Percentiles rank a stretch among this genome's conserved stretches.
Conservation (phyloP, 2,329 filamentous ascomycete genomes). For the Lasiodiplodia gonubiensis region DNA sequence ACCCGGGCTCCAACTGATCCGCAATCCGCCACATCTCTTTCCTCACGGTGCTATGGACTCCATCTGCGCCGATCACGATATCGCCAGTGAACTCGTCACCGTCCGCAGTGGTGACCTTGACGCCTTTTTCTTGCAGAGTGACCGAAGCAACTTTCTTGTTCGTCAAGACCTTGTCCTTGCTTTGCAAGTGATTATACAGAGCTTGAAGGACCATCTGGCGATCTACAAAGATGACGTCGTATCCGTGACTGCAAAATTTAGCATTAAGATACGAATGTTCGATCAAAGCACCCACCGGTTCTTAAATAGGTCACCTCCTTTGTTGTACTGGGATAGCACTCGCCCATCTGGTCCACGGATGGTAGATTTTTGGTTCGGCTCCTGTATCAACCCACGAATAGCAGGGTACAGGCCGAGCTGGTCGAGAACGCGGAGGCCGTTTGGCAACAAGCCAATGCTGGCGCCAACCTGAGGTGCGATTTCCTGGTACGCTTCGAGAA, state of each 20-base stretch:
- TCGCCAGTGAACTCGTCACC: slow-evolving; percentile 7
- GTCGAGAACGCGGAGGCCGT: slow-evolving; percentile 28
- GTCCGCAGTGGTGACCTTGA: slow-evolving; percentile 5
- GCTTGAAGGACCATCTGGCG: slow-evolving; percentile 30
- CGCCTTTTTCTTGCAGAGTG: neutral
- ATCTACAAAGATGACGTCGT: slow-evolving; percentile 28
- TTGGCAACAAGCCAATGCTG: slow-evolving; percentile 33
- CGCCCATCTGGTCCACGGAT: neutral
- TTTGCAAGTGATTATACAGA: slow-evolving; percentile 32
- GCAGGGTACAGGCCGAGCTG: slow-evolving; percentile 24
- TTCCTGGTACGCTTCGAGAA: slow-evolving; percentile 33
- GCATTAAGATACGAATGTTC: neutral
- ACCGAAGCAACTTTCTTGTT: slow-evolving; percentile 4
- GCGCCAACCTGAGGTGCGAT: slow-evolving; percentile 36
- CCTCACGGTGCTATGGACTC: slow-evolving; percentile 21
- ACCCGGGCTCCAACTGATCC: slow-evolving; percentile 8
- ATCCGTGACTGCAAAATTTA: neutral
- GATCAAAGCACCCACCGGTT: neutral
- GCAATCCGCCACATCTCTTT: slow-evolving; percentile 30
- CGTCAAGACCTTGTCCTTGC: slow-evolving; percentile 11
- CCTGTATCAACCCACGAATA: slow-evolving; percentile 10
- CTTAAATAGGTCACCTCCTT: neutral
- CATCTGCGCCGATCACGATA: slow-evolving; percentile 28
- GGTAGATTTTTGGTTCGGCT: neutral
- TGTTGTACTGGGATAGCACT: neutral